Evolutionary conservation across 179 eudicot genomes (phyloP), one percentile per base, ranked within the genome.

Genomic region (Amaranthus tricolor): DNA sequence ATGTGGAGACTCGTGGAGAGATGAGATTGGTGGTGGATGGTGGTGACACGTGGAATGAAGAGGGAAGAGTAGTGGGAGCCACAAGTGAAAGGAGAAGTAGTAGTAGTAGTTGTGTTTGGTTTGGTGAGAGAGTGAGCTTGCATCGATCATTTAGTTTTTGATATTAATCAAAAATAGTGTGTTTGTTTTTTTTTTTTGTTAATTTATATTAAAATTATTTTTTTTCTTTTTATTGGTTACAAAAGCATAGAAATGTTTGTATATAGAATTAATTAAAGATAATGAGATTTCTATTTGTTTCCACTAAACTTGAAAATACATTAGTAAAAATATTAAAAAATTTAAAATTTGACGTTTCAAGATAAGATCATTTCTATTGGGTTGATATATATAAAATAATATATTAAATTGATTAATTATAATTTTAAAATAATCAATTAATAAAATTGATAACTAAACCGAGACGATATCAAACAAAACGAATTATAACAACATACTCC

Each of bases 81-180:
- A 17, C 14, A 15, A 63, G 61, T 48, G 78, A 20, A 48, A 70
- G 78, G 61, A 74, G 82, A 67, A 78, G 63, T 14, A 78, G 63
- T 19, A 78, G 63, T 19, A 78, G 51, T 59, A 67, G 71, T 56
- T 77, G 74, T 49, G 44, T 48, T 1, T 47, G 81, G 77, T 43
- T 17, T 19, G 73, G 63, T 31, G 81, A 78, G 64, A 64, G 78
- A 55, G 53, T 48, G 13, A 62, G 47, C 53, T 70, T 79, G 78
- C 67, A 70, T 62, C 49, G 82, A 49, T 79, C 82, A 40, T 69
- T 70, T 19, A 79, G 82, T 70, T 74, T 74, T 74, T 79, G 73
- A 79, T 67, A 8, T 15, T 21, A 20, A 31, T 14, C 1, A 31
- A 16, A 12, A 62, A 60, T 12, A 19, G 9, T 7, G 24, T 31